These are phyloP conservation scores for Arabidopsis arenosa DNA, from an alignment of 345 rosid genomes.

Conservation along the genomic window DNA sequence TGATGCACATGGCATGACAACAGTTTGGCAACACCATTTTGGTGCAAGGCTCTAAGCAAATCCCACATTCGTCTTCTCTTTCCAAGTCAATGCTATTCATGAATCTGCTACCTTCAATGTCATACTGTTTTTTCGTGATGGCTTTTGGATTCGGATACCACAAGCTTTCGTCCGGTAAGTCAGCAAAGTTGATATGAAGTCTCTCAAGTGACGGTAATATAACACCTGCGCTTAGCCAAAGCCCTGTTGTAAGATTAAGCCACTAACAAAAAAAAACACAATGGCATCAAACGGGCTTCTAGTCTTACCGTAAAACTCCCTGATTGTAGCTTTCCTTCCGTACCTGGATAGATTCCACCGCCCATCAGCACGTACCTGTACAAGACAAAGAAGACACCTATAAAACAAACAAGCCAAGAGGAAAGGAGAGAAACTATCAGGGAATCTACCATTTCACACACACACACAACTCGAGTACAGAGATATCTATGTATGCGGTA, in stretches of 20 bases:
- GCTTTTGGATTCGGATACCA: constrained; percentile 44
- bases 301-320: constrained; percentile 78
- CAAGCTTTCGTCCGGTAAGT: constrained; percentile 45
- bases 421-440: constrained; percentile 22
- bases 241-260: not conserved
- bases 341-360: constrained; percentile 53
- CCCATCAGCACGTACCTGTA: constrained; percentile 73
- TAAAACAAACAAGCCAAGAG: constrained; percentile 33
- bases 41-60: constrained; percentile 95
- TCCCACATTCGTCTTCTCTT: constrained; percentile 97
- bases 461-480: not conserved
- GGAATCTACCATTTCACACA: constrained; percentile 18
- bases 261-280: not conserved
- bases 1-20: constrained; percentile 96
- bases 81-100: constrained; percentile 58
- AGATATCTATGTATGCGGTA: constrained; percentile 5
- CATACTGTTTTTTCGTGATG: constrained; percentile 50
- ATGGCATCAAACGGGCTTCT: not conserved
- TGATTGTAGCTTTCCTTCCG: constrained; percentile 90
- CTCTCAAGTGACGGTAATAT: constrained; percentile 88
- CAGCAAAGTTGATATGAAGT: constrained; percentile 63
- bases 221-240: constrained; percentile 58
- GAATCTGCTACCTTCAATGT: constrained; percentile 52
- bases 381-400: constrained; percentile 40
- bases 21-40: constrained; percentile 93